Percentiles rank a stretch among this genome's conserved stretches.
Conservation (phyloP, 192 early-diverging fungal species). For the Chytriomyces confervae region DNA sequence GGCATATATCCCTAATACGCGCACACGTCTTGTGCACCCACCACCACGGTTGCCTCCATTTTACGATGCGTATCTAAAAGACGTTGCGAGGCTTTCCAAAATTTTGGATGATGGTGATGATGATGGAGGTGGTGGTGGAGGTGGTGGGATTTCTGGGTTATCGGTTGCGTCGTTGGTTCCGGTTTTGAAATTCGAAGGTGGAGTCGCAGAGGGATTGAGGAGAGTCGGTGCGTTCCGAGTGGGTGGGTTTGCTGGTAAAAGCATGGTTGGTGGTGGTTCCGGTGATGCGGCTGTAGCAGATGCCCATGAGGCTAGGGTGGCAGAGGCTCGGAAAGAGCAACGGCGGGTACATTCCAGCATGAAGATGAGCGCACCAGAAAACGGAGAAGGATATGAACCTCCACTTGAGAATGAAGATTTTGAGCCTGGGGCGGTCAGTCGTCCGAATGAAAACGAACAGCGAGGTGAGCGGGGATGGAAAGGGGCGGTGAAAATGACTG, state of each 20-base stretch:
- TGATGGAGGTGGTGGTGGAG: not conserved
- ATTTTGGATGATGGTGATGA: not conserved
- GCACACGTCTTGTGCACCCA: slow-evolving; percentile 28
- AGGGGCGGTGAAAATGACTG: slow-evolving; percentile 1
- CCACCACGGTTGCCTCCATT: slow-evolving; percentile 45
- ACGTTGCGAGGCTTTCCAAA: slow-evolving; percentile 26
- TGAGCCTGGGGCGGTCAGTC: not conserved
- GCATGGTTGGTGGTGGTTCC: too few relatives aligned
- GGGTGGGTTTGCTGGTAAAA: too few relatives aligned
- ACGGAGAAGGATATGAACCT: not conserved
- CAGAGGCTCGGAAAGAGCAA: too few relatives aligned
- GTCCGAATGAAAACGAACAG: not conserved
- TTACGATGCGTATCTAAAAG: slow-evolving; percentile 35
- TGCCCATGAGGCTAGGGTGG: too few relatives aligned
- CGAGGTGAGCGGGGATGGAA: not conserved
- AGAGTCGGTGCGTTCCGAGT: too few relatives aligned
- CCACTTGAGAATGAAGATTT: slow-evolving; percentile 4
- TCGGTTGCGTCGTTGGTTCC: too few relatives aligned
- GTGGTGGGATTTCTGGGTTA: too few relatives aligned
- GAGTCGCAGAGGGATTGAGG: too few relatives aligned
- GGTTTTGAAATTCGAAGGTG: too few relatives aligned
- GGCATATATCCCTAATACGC: slow-evolving; percentile 40
- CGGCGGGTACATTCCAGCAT: too few relatives aligned
- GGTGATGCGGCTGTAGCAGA: too few relatives aligned
- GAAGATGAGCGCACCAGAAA: not conserved